Conservation (phyloP, 2,329 filamentous ascomycete genomes). For the Claviceps quebecensis region DNA sequence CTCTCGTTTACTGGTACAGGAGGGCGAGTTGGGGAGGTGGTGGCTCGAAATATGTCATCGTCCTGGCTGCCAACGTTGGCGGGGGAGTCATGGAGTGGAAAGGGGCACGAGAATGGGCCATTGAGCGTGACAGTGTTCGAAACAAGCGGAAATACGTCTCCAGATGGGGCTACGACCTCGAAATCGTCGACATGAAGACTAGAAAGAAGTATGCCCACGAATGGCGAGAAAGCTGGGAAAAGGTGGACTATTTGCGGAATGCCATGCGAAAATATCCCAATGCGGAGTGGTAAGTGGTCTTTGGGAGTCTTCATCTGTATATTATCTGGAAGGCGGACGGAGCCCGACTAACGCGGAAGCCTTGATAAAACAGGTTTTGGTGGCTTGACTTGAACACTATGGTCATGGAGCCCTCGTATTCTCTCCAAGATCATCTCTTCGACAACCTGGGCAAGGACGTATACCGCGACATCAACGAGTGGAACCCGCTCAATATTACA, state of each 20-base stretch:
- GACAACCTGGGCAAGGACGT: slow-evolving; percentile 57
- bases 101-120: slow-evolving; percentile 91
- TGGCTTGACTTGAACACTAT: slow-evolving; percentile 97
- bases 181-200: slow-evolving; percentile 96
- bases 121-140: slow-evolving; percentile 86
- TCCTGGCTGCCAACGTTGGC: slow-evolving; percentile 84
- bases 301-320: neutral
- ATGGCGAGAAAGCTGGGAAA: slow-evolving; percentile 99
- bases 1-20: slow-evolving; percentile 50
- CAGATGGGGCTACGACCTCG: slow-evolving; percentile 86
- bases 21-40: slow-evolving; percentile 61
- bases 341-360: neutral
- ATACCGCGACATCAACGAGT: slow-evolving; percentile 92
- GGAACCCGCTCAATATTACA: slow-evolving; percentile 86
- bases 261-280: slow-evolving; percentile 86
- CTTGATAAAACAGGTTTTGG: slow-evolving; percentile 68
- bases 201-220: slow-evolving; percentile 98
- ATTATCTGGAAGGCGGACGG: neutral
- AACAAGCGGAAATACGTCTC: slow-evolving; percentile 86
- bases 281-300: slow-evolving; percentile 68
- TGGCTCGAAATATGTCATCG: slow-evolving; percentile 83
- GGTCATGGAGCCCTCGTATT: slow-evolving; percentile 91
- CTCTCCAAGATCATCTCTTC: slow-evolving; percentile 83
- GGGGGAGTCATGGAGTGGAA: slow-evolving; percentile 99
- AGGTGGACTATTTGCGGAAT: slow-evolving; percentile 84